Evolutionary conservation across 352 stramenopile genomes (phyloP).

Genomic region (Plasmopara muralis): DNA sequence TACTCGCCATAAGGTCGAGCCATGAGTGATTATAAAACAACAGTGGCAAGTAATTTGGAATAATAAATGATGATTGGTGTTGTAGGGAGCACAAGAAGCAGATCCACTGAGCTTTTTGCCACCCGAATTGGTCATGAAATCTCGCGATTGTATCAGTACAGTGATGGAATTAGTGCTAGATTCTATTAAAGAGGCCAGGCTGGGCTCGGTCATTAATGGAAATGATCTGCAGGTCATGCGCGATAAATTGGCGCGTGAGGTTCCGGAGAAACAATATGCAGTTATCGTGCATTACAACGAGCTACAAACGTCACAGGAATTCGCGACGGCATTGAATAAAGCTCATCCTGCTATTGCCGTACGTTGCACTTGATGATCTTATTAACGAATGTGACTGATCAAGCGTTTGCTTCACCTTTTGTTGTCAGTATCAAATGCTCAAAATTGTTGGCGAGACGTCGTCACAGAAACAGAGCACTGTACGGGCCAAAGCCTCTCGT

Average conservation of each 20-base stretch:
- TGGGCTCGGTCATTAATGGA: conserved; percentile 47
- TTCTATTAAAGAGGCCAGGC: conserved; percentile 57
- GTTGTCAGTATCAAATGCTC: conserved; percentile 65
- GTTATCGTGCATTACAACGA: conserved; percentile 92
- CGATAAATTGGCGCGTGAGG: conserved; percentile 42
- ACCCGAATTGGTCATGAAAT: conserved; percentile 45
- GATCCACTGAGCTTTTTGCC: conserved; percentile 55
- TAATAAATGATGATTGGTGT: background rate
- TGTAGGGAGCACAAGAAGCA: conserved; percentile 64
- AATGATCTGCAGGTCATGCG: conserved; percentile 43
- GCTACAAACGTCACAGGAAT: conserved; percentile 85
- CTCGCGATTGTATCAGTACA: conserved; percentile 53
- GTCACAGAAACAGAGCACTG: conserved; percentile 66
- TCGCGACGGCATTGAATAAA: conserved; percentile 63
- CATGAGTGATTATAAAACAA: background rate
- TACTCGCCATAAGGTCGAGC: conserved; percentile 79
- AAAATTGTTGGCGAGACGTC: conserved; percentile 73
- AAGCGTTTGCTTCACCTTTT: conserved; percentile 3
- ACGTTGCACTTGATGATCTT: conserved; percentile 11
- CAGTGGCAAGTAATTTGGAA: background rate
- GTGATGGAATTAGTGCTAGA: conserved; percentile 62
- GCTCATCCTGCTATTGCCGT: conserved; percentile 62
- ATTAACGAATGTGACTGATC: conserved; percentile 4
- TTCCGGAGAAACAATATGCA: conserved; percentile 66
- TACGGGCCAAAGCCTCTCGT: conserved; percentile 54